Percentiles rank a stretch among this genome's conserved stretches.
Evolutionary conservation across 2,329 filamentous ascomycete species (phyloP).

Genomic region (Colletotrichum chlorophyti): DNA sequence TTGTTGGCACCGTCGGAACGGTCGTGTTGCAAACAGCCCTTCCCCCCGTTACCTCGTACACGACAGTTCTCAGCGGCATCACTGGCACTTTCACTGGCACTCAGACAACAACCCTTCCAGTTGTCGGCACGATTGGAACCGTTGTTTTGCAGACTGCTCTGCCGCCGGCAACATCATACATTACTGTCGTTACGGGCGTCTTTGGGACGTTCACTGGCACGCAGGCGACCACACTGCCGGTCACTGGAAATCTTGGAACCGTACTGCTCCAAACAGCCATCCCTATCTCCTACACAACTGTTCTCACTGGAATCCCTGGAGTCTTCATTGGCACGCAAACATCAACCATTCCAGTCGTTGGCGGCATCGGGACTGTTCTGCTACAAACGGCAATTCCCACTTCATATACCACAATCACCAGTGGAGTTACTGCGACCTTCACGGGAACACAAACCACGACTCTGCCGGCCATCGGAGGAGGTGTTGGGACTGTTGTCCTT

Average conservation of each 20-base stretch:
- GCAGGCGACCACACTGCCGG: neutral
- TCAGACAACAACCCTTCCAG: neutral
- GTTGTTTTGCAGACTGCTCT: neutral
- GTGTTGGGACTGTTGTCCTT: neutral
- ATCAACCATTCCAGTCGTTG: neutral
- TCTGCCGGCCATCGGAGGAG: neutral
- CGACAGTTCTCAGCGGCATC: neutral
- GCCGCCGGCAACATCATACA: neutral
- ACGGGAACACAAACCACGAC: conserved; percentile 6
- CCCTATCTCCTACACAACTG: neutral
- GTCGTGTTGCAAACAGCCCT: conserved; percentile 6
- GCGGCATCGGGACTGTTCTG: conserved; percentile 1
- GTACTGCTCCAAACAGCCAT: conserved; percentile 1
- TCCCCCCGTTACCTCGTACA: neutral
- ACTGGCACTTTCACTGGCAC: neutral
- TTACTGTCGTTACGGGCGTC: neutral
- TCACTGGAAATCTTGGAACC: neutral
- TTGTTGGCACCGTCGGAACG: neutral
- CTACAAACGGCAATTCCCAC: conserved; percentile 7
- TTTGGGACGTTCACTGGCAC: neutral
- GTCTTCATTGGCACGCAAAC: neutral
- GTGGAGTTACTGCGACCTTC: conserved; percentile 1
- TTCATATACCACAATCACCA: conserved; percentile 7
- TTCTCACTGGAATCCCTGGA: neutral
- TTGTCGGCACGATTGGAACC: neutral